phyloP scores from a whole-genome alignment of 495 filamentous ascomycete species.

The Penicillium psychrofluorescens region DNA sequence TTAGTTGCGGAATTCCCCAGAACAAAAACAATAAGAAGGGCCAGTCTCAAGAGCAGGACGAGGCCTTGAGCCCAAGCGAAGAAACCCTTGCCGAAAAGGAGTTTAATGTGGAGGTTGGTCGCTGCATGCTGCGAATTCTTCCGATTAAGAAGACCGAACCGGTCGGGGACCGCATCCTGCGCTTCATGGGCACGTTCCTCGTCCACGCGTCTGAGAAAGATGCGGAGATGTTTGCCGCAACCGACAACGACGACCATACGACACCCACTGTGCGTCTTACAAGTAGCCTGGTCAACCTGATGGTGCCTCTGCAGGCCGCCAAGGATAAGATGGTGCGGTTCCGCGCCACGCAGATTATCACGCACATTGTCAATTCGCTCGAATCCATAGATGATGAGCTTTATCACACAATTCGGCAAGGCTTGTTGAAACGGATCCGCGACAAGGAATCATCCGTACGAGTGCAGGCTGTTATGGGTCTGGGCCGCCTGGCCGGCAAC shows the following conservation, averaged over 20 bases:
- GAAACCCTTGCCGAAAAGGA: slow-evolving; percentile 70
- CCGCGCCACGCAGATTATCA: slow-evolving; percentile 79
- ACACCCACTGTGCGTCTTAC: slow-evolving; percentile 78
- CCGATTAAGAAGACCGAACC: slow-evolving; percentile 87
- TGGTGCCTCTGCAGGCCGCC: slow-evolving; percentile 63
- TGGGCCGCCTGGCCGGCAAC: slow-evolving; percentile 78
- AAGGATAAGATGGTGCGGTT: slow-evolving; percentile 94
- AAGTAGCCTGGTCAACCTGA: slow-evolving; percentile 56
- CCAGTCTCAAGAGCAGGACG: slow-evolving; percentile 26
- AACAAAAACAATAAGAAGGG: slow-evolving; percentile 40
- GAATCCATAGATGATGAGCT: slow-evolving; percentile 85
- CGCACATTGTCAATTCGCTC: slow-evolving; percentile 82
- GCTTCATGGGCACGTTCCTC: slow-evolving; percentile 81
- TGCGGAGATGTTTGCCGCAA: slow-evolving; percentile 38
- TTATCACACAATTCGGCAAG: slow-evolving; percentile 69
- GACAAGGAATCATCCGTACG: slow-evolving; percentile 91
- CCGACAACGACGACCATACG: slow-evolving; percentile 39
- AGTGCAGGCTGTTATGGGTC: slow-evolving; percentile 86
- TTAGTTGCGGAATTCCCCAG: slow-evolving; percentile 70
- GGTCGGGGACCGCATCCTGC: slow-evolving; percentile 76
- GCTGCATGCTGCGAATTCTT: slow-evolving; percentile 76
- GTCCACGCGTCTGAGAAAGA: slow-evolving; percentile 76
- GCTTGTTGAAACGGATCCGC: slow-evolving; percentile 72
- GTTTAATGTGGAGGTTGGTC: slow-evolving; percentile 76
- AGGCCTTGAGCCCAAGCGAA: slow-evolving; percentile 33